These are phyloP conservation scores for Neostapfia colusana DNA, from an alignment of 176 grass and related monocot genomes.

Conservation along the genomic window DNA sequence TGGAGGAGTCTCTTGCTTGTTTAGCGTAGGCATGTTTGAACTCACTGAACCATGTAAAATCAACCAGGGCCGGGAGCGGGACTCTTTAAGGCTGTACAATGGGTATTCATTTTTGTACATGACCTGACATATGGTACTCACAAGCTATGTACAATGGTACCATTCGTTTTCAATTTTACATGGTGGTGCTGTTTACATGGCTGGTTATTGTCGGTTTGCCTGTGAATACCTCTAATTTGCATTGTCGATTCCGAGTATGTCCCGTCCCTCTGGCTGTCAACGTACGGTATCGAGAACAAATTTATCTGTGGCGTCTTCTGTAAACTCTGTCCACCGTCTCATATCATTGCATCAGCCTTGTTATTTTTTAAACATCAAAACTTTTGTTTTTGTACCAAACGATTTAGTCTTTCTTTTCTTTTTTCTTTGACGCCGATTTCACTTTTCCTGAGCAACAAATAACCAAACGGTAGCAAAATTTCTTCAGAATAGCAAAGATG, in stretches of 20 bases:
- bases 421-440: too few relatives aligned
- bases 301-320: not conserved
- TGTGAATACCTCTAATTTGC: not conserved
- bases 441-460: too few relatives aligned
- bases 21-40: conserved; percentile 1
- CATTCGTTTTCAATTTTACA: not conserved
- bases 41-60: conserved; percentile 27
- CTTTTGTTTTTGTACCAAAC: too few relatives aligned
- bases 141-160: not conserved
- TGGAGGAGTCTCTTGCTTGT: not conserved
- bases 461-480: too few relatives aligned
- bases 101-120: conserved; percentile 33
- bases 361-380: not conserved
- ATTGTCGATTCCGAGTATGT: not conserved
- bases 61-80: not conserved
- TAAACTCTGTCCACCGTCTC: too few relatives aligned
- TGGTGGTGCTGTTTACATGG: not conserved
- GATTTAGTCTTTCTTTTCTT: too few relatives aligned
- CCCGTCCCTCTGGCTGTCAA: not conserved
- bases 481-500: not conserved
- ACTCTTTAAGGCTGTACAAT: not conserved
- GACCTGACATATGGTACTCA: conserved; percentile 23
- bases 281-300: not conserved
- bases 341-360: not conserved
- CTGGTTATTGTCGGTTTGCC: not conserved